These are phyloP conservation scores for Chaetomiaceae sp. DNA, from an alignment of 2,329 filamentous ascomycete genomes.

Conservation along the genomic window DNA sequence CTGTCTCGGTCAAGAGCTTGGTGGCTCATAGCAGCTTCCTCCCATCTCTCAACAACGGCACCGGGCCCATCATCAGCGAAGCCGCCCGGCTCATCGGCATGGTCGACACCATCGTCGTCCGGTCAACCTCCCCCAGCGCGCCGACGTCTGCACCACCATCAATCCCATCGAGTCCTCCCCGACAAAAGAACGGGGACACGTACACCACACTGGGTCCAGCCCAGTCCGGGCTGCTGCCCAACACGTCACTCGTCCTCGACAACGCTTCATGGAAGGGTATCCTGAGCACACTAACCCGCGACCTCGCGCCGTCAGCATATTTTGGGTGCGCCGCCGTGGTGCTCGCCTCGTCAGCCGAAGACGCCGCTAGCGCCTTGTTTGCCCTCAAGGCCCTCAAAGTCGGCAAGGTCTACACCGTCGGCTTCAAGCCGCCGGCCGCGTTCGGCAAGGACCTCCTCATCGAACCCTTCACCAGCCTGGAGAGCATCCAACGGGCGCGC, in stretches of 20 bases:
- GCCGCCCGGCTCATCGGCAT: conserved; percentile 74
- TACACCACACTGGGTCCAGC: conserved; percentile 17
- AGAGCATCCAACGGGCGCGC: conserved; percentile 52
- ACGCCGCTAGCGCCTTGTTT: conserved; percentile 74
- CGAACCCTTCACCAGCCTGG: conserved; percentile 74
- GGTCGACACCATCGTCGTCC: conserved; percentile 74
- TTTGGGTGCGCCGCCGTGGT: conserved; percentile 70
- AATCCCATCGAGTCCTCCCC: conserved; percentile 44
- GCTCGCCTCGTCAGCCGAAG: conserved; percentile 65
- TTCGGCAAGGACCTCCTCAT: conserved; percentile 65
- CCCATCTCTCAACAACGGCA: conserved; percentile 43
- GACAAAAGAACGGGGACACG: conserved; percentile 30
- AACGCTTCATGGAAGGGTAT: conserved; percentile 86
- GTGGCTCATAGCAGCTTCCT: conserved; percentile 53
- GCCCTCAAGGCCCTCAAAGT: conserved; percentile 71
- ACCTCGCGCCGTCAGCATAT: conserved; percentile 79
- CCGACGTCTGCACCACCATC: conserved; percentile 43
- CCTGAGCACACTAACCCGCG: conserved; percentile 71
- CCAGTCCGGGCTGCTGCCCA: conserved; percentile 40
- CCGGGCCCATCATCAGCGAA: conserved; percentile 61
- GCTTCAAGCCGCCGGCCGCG: conserved; percentile 61
- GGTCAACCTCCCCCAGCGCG: conserved; percentile 40
- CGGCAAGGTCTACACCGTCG: conserved; percentile 77
- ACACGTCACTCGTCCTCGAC: conserved; percentile 63
- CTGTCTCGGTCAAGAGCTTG: conserved; percentile 57